Evolutionary conservation across 2,329 filamentous ascomycete species (phyloP), one percentile per base, ranked within the genome.

Genomic region (Canariomyces notabilis): DNA sequence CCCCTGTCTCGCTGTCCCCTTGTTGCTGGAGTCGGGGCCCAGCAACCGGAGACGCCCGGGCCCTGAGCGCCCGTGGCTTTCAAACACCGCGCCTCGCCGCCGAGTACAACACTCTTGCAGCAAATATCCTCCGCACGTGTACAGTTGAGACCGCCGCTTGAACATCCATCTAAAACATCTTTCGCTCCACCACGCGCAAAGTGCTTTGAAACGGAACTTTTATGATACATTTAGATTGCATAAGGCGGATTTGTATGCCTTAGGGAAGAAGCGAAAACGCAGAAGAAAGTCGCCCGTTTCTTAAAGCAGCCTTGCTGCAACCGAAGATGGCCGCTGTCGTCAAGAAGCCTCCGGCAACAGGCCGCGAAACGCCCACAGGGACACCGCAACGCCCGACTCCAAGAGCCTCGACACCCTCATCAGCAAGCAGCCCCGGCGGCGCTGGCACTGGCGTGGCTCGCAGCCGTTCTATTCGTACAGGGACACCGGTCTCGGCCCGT

Each of bases 401-500:
- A 32, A 60, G 75, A 51, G 69, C 77, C 19, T 75, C 79, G 39
- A 72, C 75, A 22, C 70, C 75, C 50, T 65, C 73, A 14, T 64
- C 72, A 23, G 59, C 67, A 22, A 67, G 70, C 51, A 67, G 70
- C 40, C 67, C 68, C 20, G 61, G 67, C 34, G 46, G 33, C 44
- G 62, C 61, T 42, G 62, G 60, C 44, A 62, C 61, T 42, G 62
- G 60, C 38, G 65, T 69, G 52, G 70, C 74, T 44, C 76, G 83
- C 50, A 81, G 77, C 37, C 78, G 83, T 51, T 88, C 87, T 12
- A 71, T 80, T 51, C 80, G 86, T 59, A 71, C 71, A 26, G 76
- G 75, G 44, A 77, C 77, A n/a, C 79, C 83, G 23, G 77, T 88
- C 18, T 88, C 87, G 51, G 86, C 86, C 50, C 82, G 87, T 58